Evolutionary conservation across 148 eudicot species (phyloP).

Genomic region (Pharnaceum exiguum): DNA sequence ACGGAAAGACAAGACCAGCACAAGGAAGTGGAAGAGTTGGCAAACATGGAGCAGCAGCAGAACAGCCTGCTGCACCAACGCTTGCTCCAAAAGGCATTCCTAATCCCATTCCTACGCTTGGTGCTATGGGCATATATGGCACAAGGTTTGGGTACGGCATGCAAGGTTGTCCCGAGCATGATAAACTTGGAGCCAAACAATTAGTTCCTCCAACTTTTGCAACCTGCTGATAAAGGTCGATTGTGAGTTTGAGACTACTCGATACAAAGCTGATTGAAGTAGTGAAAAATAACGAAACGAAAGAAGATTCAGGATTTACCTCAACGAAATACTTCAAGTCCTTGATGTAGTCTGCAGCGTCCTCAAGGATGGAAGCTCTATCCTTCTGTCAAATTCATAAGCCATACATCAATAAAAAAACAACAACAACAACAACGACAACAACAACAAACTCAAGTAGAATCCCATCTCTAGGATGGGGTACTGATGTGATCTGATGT

Average conservation of each 20-base stretch:
- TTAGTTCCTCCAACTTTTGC: neutral
- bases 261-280: neutral
- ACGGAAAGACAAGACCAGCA: neutral
- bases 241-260: neutral
- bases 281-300: neutral
- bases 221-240: neutral
- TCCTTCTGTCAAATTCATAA: conserved; percentile 4
- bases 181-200: neutral
- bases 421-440: neutral
- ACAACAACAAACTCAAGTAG: no score
- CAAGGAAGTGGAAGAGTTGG: conserved; percentile 1
- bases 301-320: neutral
- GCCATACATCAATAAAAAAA: neutral
- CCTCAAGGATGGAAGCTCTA: conserved; percentile 10
- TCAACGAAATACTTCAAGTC: conserved; percentile 4
- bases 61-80: neutral
- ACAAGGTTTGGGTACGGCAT: neutral
- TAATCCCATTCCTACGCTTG: neutral
- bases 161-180: neutral
- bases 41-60: neutral
- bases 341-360: conserved; percentile 11
- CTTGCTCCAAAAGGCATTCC: neutral
- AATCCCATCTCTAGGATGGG: no score
- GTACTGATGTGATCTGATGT: no score
- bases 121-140: neutral